These are phyloP conservation scores for Nicotiana tomentosiformis DNA, from an alignment of 257 asterid species.

Conservation along the genomic window DNA sequence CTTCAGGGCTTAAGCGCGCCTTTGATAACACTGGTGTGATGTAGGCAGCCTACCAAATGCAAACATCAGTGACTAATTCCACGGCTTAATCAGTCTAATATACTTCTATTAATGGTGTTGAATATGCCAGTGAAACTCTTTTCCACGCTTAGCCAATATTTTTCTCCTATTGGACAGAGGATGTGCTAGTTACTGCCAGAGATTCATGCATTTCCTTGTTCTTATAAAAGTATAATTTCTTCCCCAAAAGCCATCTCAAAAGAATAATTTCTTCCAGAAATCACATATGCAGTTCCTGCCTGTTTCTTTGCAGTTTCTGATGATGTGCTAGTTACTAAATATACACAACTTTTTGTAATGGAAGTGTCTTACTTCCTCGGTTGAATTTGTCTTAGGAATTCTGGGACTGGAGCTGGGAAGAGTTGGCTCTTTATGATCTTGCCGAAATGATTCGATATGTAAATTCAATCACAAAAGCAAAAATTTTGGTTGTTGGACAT, in stretches of 20 bases:
- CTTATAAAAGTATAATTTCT: background rate
- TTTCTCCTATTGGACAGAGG: background rate
- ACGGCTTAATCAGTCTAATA: background rate
- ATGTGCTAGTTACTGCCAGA: background rate
- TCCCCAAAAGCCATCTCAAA: background rate
- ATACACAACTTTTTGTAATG: background rate
- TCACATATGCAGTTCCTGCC: background rate
- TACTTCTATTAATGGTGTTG: background rate
- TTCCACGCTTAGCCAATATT: background rate
- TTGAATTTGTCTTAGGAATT: constrained; percentile 50
- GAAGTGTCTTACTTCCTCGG: background rate
- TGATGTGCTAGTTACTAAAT: background rate
- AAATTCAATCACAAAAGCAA: constrained; percentile 50
- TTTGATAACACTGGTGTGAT: too few relatives aligned
- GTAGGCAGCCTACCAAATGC: too few relatives aligned
- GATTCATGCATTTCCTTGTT: background rate
- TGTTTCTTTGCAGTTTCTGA: background rate
- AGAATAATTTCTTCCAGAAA: background rate
- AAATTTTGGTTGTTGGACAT: constrained; percentile 79
- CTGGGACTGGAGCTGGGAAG: constrained; percentile 99
- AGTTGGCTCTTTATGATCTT: constrained; percentile 80
- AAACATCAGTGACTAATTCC: too few relatives aligned
- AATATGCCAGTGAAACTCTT: background rate
- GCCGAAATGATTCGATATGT: constrained; percentile 72
- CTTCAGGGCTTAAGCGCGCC: too few relatives aligned